Evolutionary conservation across 768 basidiomycete species (phyloP).

Genomic region (Termitomyces sp.): DNA sequence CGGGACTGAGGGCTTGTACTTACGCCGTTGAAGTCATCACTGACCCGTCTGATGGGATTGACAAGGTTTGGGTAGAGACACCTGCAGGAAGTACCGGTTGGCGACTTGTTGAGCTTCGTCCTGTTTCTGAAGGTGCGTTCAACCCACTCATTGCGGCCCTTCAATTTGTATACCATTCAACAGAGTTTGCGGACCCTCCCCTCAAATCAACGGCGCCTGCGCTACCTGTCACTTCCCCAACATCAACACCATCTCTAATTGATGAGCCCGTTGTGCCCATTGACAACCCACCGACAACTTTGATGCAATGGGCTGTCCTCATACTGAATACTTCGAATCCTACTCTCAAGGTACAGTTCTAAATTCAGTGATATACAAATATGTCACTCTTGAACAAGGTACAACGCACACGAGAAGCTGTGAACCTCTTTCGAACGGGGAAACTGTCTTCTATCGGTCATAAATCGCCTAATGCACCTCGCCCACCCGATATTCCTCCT

Average conservation of each 20-base stretch:
- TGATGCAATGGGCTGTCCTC: conserved; percentile 74
- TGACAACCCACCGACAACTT: conserved; percentile 48
- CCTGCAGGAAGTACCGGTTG: conserved; percentile 50
- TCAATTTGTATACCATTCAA: background rate
- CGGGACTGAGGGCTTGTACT: conserved; percentile 63
- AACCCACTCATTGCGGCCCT: background rate
- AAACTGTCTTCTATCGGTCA: conserved; percentile 63
- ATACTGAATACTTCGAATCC: conserved; percentile 75
- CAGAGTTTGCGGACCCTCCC: conserved; percentile 67
- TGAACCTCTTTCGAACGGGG: conserved; percentile 63
- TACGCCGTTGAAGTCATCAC: conserved; percentile 49
- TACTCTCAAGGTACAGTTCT: conserved; percentile 41
- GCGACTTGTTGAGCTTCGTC: conserved; percentile 61
- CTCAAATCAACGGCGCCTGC: conserved; percentile 22
- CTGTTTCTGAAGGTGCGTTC: conserved; percentile 62
- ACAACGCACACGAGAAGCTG: conserved; percentile 63
- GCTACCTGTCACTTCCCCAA: conserved; percentile 11
- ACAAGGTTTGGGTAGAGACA: conserved; percentile 54
- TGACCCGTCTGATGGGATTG: conserved; percentile 29
- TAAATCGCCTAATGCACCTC: conserved; percentile 38
- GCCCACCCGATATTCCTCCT: conserved; percentile 59
- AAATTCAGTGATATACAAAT: too few relatives aligned
- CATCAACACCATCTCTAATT: conserved; percentile 7
- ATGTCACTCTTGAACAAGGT: conserved; percentile 36
- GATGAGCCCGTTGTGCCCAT: conserved; percentile 46